Evolutionary conservation across 225 moss, liverwort and hornwort genomes (phyloP), one percentile per base, ranked within the genome.

Genomic region (Sphagnum tenellum): DNA sequence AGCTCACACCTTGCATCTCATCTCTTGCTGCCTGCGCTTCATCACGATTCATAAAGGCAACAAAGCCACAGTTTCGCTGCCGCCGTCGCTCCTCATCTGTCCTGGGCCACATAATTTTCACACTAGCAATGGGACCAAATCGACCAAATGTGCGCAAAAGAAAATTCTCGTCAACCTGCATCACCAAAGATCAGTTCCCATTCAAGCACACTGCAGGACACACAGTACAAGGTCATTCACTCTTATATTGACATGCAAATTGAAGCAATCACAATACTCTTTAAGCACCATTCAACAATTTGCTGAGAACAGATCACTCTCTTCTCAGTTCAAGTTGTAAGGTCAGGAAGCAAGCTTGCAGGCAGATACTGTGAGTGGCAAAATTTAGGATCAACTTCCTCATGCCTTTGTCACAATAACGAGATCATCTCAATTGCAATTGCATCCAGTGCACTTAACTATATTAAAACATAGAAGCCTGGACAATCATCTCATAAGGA

Each of bases 31-130:
- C 86, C 72, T 86, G 96, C 11, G 67, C 87, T 77, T 78, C 81
- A 65, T 68, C 73, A 56, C 81, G 75, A 64, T 87, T 82, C 76
- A 81, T 79, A 63, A 75, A 98, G 12, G 96, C 96, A 57, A 98
- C 96, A 81, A 98, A 98, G 5, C 96, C 96, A 82, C 96, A 98
- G 70, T 98, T 98, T 53, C 93, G 88, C 71, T 98, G 96, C 67
- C 96, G 86, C 80, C 96, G 78, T 14, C 96, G 90, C 83, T 98
- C 96, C 86, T 98, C 96, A 76, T 98, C 96, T 76, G 96, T 98
- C 75, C 96, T 93, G 64, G 96, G 96, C 96, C 96, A 98, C 96
- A 98, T 98, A 56, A 98, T 98, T 90, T 98, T 98, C 73, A 98
- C 96, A 78, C 96, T 98, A 55, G 96, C 96, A 66, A 98, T 93